Evolutionary conservation across 129 eudicot genomes (phyloP).

Genomic region (Silybum marianum): DNA sequence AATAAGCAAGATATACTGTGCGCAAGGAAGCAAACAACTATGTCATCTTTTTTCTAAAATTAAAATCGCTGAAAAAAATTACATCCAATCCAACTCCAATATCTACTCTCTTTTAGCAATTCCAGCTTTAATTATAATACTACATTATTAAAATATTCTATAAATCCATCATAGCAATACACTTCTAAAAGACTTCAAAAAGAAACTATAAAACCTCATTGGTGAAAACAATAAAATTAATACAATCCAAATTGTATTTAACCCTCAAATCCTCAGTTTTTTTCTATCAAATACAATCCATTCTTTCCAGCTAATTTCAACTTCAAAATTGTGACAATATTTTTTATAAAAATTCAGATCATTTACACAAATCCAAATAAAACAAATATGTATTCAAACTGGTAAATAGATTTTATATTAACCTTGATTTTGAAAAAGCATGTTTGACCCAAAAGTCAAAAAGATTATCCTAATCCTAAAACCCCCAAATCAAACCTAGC

Average conservation of each 20-base stretch:
- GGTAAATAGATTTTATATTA: not conserved
- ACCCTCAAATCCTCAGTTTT: not conserved
- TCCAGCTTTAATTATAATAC: not conserved
- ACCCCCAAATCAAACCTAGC: conserved; percentile 18
- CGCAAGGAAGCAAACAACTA: not conserved
- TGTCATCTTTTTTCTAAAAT: not conserved
- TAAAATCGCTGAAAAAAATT: not conserved
- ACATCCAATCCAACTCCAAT: not conserved
- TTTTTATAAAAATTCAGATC: not conserved
- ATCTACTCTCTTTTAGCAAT: not conserved
- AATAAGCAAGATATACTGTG: not conserved
- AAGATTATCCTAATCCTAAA: conserved; percentile 22
- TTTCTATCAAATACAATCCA: conserved; percentile 4
- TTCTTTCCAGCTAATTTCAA: not conserved
- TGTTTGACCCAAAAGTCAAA: conserved; percentile 15
- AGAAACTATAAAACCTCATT: not conserved
- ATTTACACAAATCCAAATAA: not conserved
- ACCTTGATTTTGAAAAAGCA: conserved; percentile 10
- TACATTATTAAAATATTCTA: not conserved
- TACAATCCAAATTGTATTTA: no score
- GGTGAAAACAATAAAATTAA: not conserved
- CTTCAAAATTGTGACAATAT: not conserved
- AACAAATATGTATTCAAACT: not conserved
- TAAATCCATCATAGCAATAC: not conserved
- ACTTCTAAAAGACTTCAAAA: not conserved